A percentile compares a stretch with the other conserved stretches of the same genome.
phyloP scores from a whole-genome alignment of 257 asterid species.

The Solanum ossicruentum region DNA sequence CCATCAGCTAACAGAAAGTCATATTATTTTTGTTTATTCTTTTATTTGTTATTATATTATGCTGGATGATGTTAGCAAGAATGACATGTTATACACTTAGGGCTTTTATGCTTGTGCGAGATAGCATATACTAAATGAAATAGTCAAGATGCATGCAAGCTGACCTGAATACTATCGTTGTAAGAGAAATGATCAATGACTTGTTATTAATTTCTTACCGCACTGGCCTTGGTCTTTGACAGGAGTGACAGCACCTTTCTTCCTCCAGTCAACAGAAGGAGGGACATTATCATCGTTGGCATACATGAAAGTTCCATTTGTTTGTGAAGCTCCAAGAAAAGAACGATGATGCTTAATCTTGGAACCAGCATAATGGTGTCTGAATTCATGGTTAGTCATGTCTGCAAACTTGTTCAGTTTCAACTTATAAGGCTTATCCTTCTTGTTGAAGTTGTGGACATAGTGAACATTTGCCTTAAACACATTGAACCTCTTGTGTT shows the following conservation, averaged over 20 bases:
- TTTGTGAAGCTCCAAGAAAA: slow-evolving; percentile 28
- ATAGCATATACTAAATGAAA: not conserved
- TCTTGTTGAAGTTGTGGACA: slow-evolving; percentile 48
- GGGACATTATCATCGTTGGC: slow-evolving; percentile 39
- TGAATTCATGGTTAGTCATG: slow-evolving; percentile 85
- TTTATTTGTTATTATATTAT: not conserved
- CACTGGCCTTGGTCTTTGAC: slow-evolving; percentile 89
- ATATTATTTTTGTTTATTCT: not conserved
- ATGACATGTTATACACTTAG: not conserved
- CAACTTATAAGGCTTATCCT: slow-evolving; percentile 68
- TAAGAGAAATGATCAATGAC: not conserved
- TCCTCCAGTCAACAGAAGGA: slow-evolving; percentile 75
- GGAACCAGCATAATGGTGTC: slow-evolving; percentile 44
- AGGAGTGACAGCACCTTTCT: slow-evolving; percentile 55
- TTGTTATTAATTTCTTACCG: slow-evolving; percentile 28
- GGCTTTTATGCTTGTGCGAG: not conserved
- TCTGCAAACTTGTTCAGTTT: slow-evolving; percentile 77
- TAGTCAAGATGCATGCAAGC: not conserved
- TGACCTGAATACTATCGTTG: not conserved
- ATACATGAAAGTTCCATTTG: slow-evolving; percentile 41
- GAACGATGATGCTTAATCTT: slow-evolving; percentile 55
- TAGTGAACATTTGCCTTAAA: slow-evolving; percentile 59
- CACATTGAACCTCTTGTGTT: slow-evolving; percentile 57
- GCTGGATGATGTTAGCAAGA: not conserved
- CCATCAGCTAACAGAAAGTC: not conserved